A percentile compares a stretch with the other conserved stretches of the same genome.
These are phyloP conservation scores for Leptodermis oblonga DNA, from an alignment of 257 asterid species.

Conservation along the genomic window DNA sequence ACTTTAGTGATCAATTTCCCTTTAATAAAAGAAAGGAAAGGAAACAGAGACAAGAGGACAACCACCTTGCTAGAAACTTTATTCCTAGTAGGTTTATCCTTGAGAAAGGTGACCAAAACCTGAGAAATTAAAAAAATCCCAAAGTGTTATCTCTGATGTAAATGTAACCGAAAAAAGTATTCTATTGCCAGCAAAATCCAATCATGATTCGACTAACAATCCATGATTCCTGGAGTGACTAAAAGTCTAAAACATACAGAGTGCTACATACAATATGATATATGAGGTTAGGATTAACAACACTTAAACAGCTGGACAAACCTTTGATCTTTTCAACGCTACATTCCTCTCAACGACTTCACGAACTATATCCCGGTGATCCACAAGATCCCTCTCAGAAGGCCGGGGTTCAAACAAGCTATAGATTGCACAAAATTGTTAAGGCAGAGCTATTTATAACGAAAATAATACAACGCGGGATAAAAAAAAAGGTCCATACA, in stretches of 20 bases:
- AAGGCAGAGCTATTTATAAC: constrained; percentile 5
- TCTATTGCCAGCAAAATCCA: neutral
- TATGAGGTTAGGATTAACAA: neutral
- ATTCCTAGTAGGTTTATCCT: constrained; percentile 56
- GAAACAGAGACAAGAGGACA: constrained; percentile 16
- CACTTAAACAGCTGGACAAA: constrained; percentile 20
- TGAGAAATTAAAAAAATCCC: constrained; percentile 26
- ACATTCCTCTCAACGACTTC: constrained; percentile 61
- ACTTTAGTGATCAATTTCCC: neutral
- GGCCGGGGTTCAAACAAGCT: constrained; percentile 61
- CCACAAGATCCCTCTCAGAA: constrained; percentile 60
- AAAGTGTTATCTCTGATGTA: neutral
- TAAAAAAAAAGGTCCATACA: constrained; percentile 3
- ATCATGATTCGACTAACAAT: neutral
- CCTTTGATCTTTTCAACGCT: constrained; percentile 60
- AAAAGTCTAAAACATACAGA: neutral
- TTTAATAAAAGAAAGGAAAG: constrained; percentile 6
- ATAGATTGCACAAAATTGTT: constrained; percentile 21
- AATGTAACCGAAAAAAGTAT: neutral
- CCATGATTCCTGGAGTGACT: neutral
- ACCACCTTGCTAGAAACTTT: constrained; percentile 45
- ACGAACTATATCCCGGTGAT: constrained; percentile 47
- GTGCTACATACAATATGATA: neutral
- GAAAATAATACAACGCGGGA: constrained; percentile 10
- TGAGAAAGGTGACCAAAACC: constrained; percentile 53